Percentiles rank a stretch among this genome's conserved stretches.
phyloP scores from a whole-genome alignment of 148 eudicot species.

The Euryodendron excelsum region DNA sequence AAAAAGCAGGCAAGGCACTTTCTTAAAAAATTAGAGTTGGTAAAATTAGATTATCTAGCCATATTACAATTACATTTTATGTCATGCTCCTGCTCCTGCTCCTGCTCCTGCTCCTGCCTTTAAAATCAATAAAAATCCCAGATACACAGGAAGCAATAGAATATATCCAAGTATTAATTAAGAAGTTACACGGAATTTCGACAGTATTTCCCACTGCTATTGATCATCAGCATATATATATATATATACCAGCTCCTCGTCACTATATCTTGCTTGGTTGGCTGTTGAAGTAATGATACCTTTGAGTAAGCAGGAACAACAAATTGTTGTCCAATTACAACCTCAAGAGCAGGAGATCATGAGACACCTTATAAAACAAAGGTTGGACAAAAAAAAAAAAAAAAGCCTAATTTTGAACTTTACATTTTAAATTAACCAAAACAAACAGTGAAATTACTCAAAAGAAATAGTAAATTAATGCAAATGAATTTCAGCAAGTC shows the following conservation, averaged over 20 bases:
- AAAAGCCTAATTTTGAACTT: not conserved
- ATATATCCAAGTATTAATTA: not conserved
- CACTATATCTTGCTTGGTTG: conserved; percentile 87
- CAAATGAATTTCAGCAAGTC: not conserved
- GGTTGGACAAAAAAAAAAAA: too few relatives aligned
- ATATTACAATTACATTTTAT: too few relatives aligned
- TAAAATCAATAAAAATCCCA: too few relatives aligned
- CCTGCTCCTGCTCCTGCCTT: too few relatives aligned
- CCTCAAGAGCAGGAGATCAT: conserved; percentile 41
- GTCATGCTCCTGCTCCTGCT: too few relatives aligned
- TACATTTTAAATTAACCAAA: not conserved
- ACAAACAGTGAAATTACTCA: not conserved
- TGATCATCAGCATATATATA: too few relatives aligned
- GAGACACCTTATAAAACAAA: conserved; percentile 13
- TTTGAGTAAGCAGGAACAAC: conserved; percentile 94
- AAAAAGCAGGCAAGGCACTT: too few relatives aligned
- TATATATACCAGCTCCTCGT: conserved; percentile 96
- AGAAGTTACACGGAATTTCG: conserved; percentile 52
- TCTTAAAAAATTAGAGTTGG: too few relatives aligned
- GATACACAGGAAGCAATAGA: not conserved
- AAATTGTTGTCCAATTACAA: conserved; percentile 64
- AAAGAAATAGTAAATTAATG: too few relatives aligned
- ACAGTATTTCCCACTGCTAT: conserved; percentile 55
- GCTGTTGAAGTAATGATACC: conserved; percentile 80
- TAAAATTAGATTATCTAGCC: too few relatives aligned